Conservation (phyloP, 805 yeast genomes). For the Yamadazyma ubonensis region DNA sequence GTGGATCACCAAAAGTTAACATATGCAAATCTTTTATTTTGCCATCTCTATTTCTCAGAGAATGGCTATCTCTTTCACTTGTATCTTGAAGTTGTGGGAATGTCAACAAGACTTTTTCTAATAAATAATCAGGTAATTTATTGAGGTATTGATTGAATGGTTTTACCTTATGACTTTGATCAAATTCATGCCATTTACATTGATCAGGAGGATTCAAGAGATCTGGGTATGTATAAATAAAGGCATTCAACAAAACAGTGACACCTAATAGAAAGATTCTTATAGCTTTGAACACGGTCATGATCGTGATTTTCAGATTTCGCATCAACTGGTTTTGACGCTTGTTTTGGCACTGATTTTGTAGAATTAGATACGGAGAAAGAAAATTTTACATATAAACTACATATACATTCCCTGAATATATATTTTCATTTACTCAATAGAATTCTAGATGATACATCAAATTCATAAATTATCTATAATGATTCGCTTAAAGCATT, state of each 20-base stretch:
- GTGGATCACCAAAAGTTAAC: slow-evolving; percentile 94
- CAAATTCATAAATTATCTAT: slow-evolving; percentile 37
- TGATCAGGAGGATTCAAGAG: slow-evolving; percentile 39
- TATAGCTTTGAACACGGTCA: slow-evolving; percentile 5
- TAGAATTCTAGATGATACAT: slow-evolving; percentile 11
- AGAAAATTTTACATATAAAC: too few relatives aligned
- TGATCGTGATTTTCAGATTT: slow-evolving; percentile 2
- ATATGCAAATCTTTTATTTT: slow-evolving; percentile 54
- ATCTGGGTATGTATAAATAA: slow-evolving; percentile 77
- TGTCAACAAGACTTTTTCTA: slow-evolving; percentile 19
- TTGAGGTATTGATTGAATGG: slow-evolving; percentile 5
- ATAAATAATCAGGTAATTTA: slow-evolving; percentile 13
- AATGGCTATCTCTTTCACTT: slow-evolving; percentile 8
- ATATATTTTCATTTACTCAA: slow-evolving; percentile 5
- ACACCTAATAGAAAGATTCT: slow-evolving; percentile 12
- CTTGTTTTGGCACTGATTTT: too few relatives aligned
- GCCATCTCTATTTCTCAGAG: slow-evolving; percentile 7
- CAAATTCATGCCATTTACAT: slow-evolving; percentile 59
- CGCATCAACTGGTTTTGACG: slow-evolving; percentile 1
- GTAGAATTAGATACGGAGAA: too few relatives aligned
- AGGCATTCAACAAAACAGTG: slow-evolving; percentile 54
- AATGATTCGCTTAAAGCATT: slow-evolving; percentile 82
- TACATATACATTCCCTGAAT: slow-evolving; percentile 1
- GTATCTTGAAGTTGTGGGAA: slow-evolving; percentile 18
- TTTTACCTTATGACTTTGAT: not conserved